phyloP scores from a whole-genome alignment of 495 filamentous ascomycete species.

The Aspergillus indologenus region DNA sequence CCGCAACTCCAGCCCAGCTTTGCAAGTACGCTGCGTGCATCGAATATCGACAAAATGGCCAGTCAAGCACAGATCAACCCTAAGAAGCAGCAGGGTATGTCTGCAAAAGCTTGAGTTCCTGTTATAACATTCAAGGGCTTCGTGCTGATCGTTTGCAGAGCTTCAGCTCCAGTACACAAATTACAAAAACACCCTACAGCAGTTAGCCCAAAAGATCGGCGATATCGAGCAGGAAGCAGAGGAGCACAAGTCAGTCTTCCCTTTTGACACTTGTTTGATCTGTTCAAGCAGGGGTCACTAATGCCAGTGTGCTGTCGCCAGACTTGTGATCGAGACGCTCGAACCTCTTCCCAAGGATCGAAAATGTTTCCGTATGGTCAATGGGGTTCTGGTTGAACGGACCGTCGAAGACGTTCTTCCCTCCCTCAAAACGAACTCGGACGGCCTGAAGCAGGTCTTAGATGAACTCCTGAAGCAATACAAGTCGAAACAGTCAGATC shows the following conservation, averaged over 20 bases:
- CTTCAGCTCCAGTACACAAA: constrained; percentile 90
- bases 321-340: constrained; percentile 93
- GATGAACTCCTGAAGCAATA: constrained; percentile 97
- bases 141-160: constrained; percentile 52
- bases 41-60: constrained; percentile 32
- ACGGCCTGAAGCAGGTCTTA: constrained; percentile 92
- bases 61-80: constrained; percentile 48
- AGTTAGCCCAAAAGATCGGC: constrained; percentile 91
- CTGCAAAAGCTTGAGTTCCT: neutral
- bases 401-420: constrained; percentile 91
- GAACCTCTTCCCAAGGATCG: constrained; percentile 77
- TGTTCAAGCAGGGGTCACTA: constrained; percentile 7
- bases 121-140: constrained; percentile 22
- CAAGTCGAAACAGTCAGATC: constrained; percentile 87
- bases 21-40: constrained; percentile 23
- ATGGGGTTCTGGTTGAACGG: constrained; percentile 90
- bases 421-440: constrained; percentile 87
- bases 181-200: constrained; percentile 93
- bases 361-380: constrained; percentile 98
- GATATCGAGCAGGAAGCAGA: constrained; percentile 96
- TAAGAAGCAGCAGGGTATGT: constrained; percentile 82
- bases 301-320: constrained; percentile 31
- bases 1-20: constrained; percentile 36
- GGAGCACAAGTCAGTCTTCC: constrained; percentile 82
- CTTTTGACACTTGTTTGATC: neutral